A percentile compares a stretch with the other conserved stretches of the same genome.
These are phyloP conservation scores for Penicillium ochrochloron DNA, from an alignment of 495 filamentous ascomycete species.

Conservation along the genomic window DNA sequence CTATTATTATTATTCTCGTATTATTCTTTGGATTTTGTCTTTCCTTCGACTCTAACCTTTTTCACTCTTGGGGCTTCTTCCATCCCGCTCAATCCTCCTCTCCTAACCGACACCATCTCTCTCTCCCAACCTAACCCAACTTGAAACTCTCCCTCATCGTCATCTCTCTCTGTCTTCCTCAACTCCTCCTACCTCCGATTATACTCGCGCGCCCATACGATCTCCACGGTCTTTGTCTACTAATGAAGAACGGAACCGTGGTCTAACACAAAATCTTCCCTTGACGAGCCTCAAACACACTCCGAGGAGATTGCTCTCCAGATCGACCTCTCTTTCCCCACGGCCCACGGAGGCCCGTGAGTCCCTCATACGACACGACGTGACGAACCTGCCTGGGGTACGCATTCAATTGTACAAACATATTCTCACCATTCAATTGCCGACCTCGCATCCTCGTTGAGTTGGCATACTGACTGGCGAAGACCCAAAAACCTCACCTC, in stretches of 20 bases:
- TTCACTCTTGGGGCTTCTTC: neutral
- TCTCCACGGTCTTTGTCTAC: neutral
- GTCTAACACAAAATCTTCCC: neutral
- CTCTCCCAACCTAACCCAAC: neutral
- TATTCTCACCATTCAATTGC: neutral
- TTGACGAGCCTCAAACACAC: neutral
- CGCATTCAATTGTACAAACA: neutral
- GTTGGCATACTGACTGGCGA: neutral
- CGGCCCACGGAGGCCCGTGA: conserved; percentile 3
- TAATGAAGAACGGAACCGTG: neutral
- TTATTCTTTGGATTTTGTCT: neutral
- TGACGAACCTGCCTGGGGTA: conserved; percentile 2
- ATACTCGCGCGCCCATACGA: neutral
- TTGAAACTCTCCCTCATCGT: neutral
- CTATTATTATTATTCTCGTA: conserved; percentile 13
- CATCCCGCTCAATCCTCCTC: conserved; percentile 5
- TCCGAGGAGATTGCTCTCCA: conserved; percentile 3
- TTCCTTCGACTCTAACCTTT: conserved; percentile 1
- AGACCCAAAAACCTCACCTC: neutral
- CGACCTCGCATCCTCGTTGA: neutral
- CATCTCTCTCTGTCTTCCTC: neutral
- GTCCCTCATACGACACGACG: conserved; percentile 1
- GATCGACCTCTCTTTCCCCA: neutral
- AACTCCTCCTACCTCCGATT: neutral
- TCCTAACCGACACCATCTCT: neutral